phyloP scores from a whole-genome alignment of 495 filamentous ascomycete genomes.

The Neurospora sp. region DNA sequence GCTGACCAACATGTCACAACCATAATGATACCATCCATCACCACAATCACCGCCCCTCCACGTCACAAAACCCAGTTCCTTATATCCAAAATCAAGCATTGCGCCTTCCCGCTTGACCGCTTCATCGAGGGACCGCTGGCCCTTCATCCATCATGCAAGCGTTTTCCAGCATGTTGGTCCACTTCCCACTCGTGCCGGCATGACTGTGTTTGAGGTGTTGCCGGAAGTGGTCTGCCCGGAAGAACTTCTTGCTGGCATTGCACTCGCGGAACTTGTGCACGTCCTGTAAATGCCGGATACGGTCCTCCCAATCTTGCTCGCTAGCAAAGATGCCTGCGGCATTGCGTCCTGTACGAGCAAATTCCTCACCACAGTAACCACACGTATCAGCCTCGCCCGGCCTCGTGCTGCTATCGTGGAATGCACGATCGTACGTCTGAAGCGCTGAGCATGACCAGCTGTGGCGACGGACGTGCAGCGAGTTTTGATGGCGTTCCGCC shows the following conservation, averaged over 20 bases:
- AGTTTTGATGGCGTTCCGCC: constrained; percentile 95
- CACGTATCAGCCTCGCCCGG: constrained; percentile 65
- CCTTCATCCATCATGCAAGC: constrained; percentile 93
- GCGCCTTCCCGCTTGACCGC: not conserved
- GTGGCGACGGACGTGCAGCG: constrained; percentile 86
- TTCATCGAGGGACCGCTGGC: constrained; percentile 15
- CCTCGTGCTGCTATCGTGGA: constrained; percentile 62
- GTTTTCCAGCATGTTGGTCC: constrained; percentile 96
- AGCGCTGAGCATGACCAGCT: constrained; percentile 96
- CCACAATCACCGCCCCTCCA: not conserved
- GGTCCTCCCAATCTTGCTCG: constrained; percentile 70
- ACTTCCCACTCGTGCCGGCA: constrained; percentile 91
- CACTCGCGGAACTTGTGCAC: constrained; percentile 97
- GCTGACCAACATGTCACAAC: not conserved
- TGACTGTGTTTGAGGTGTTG: constrained; percentile 98
- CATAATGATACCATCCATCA: not conserved
- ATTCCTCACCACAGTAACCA: constrained; percentile 94
- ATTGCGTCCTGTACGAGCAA: constrained; percentile 50
- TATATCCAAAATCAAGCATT: not conserved
- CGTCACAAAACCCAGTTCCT: not conserved
- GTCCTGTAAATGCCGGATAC: constrained; percentile 76
- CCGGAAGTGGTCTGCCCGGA: constrained; percentile 92
- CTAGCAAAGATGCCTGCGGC: constrained; percentile 16
- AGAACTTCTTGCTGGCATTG: constrained; percentile 98
- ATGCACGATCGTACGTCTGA: constrained; percentile 65